Evolutionary conservation across 2,329 filamentous ascomycete genomes (phyloP).

Genomic region (Nemania abortiva): DNA sequence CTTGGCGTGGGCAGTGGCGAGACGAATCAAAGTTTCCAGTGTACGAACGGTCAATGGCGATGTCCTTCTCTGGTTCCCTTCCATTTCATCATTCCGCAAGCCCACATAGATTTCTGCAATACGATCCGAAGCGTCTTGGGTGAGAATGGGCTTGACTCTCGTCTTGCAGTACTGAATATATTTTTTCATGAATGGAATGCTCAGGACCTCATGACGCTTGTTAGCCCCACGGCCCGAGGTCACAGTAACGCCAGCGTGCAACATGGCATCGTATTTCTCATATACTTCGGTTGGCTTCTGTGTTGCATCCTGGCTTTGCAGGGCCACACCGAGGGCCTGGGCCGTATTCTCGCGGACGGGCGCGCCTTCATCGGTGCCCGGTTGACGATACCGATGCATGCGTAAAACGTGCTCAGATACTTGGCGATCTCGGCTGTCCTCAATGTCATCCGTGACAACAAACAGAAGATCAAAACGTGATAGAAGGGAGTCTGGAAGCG

Average conservation of each 20-base stretch:
- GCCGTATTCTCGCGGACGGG: slow-evolving; percentile 89
- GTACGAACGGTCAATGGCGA: slow-evolving; percentile 97
- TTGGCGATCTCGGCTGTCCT: slow-evolving; percentile 89
- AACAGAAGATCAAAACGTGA: slow-evolving; percentile 99
- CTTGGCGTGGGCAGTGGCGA: slow-evolving; percentile 96
- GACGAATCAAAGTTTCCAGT: slow-evolving; percentile 96
- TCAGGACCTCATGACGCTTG: slow-evolving; percentile 87
- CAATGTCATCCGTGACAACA: slow-evolving; percentile 97
- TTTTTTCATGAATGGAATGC: slow-evolving; percentile 99
- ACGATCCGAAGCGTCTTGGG: slow-evolving; percentile 90
- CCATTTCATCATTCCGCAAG: slow-evolving; percentile 94
- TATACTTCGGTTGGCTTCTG: slow-evolving; percentile 87
- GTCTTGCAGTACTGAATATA: slow-evolving; percentile 99
- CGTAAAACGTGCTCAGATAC: slow-evolving; percentile 96
- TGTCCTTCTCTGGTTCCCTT: slow-evolving; percentile 92
- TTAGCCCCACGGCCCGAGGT: slow-evolving; percentile 79
- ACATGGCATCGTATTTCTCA: slow-evolving; percentile 96
- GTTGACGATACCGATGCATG: slow-evolving; percentile 95
- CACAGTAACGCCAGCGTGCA: slow-evolving; percentile 89
- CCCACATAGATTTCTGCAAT: slow-evolving; percentile 93
- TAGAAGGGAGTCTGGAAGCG: slow-evolving; percentile 92
- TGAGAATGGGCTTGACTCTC: slow-evolving; percentile 88
- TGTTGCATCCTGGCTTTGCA: slow-evolving; percentile 80
- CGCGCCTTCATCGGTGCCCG: slow-evolving; percentile 92
- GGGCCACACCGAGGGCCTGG: slow-evolving; percentile 87